Evolutionary conservation across 768 basidiomycete genomes (phyloP).

Genomic region (Tricholoma terreum): DNA sequence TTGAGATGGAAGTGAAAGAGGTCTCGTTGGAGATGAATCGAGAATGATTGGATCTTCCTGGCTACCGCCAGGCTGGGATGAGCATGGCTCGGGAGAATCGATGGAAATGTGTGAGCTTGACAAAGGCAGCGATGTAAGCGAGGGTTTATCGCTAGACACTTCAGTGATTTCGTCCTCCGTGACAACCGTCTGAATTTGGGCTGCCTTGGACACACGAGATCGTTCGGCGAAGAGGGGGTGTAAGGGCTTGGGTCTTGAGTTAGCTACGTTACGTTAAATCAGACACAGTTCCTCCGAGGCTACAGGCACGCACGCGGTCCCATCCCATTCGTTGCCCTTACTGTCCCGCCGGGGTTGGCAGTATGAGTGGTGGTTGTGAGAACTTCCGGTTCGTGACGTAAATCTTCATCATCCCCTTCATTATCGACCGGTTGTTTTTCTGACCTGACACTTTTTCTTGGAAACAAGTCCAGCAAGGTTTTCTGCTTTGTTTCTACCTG

Average conservation of each 20-base stretch:
- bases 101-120: background rate
- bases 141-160: conserved; percentile 6
- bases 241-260: conserved; percentile 5
- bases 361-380: background rate
- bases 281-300: background rate
- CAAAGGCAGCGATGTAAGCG: background rate
- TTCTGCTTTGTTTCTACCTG: conserved; percentile 30
- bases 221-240: conserved; percentile 17
- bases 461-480: conserved; percentile 40
- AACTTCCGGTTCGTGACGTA: background rate
- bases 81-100: background rate
- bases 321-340: background rate
- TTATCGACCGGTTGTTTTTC: background rate
- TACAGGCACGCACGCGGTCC: background rate
- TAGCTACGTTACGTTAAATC: background rate
- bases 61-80: conserved; percentile 23
- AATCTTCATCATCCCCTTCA: background rate
- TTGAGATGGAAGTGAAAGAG: conserved; percentile 9
- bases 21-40: conserved; percentile 38
- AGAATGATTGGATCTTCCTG: conserved; percentile 43
- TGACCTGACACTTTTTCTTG: conserved; percentile 12
- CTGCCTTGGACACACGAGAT: background rate
- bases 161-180: conserved; percentile 6
- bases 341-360: background rate
- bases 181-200: background rate